Evolutionary conservation across 2,329 filamentous ascomycete genomes (phyloP).

Genomic region (Myriosclerotinia duriaeana): DNA sequence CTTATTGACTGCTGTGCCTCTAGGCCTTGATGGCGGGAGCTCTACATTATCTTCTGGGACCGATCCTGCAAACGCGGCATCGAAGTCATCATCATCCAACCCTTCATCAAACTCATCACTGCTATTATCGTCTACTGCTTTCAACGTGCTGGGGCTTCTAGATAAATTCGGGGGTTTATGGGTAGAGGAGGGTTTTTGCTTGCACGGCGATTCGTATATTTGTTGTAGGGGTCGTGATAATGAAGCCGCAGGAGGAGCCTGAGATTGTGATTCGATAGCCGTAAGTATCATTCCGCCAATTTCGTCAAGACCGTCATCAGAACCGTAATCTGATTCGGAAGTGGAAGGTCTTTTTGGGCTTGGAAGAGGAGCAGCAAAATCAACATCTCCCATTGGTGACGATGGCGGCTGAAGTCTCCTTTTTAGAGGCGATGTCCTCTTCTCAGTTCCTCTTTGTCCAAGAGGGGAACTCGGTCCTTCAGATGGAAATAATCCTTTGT

Average conservation of each 20-base stretch:
- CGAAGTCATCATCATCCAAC: constrained; percentile 55
- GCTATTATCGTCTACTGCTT: constrained; percentile 20
- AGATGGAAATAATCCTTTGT: constrained; percentile 10
- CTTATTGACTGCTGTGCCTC: constrained; percentile 35
- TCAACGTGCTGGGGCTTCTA: neutral
- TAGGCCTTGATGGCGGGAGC: constrained; percentile 14
- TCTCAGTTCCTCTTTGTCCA: neutral
- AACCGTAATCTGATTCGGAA: constrained; percentile 23
- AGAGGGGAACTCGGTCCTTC: constrained; percentile 15
- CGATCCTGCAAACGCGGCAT: constrained; percentile 22
- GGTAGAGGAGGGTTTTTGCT: neutral
- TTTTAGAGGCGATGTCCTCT: constrained; percentile 15
- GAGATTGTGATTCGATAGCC: constrained; percentile 20
- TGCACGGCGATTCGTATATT: neutral
- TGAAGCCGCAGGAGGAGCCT: constrained; percentile 2
- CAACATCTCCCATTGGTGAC: neutral
- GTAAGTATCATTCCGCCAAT: constrained; percentile 22
- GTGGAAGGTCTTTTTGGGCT: constrained; percentile 9
- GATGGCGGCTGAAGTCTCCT: neutral
- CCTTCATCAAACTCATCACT: constrained; percentile 41
- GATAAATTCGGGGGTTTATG: neutral
- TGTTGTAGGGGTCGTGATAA: neutral
- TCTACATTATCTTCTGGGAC: constrained; percentile 42
- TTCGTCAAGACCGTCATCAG: constrained; percentile 22
- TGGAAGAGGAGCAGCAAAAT: neutral